These are phyloP conservation scores for Ascochyta fabae DNA, from an alignment of 2,329 filamentous ascomycete species.

Conservation along the genomic window DNA sequence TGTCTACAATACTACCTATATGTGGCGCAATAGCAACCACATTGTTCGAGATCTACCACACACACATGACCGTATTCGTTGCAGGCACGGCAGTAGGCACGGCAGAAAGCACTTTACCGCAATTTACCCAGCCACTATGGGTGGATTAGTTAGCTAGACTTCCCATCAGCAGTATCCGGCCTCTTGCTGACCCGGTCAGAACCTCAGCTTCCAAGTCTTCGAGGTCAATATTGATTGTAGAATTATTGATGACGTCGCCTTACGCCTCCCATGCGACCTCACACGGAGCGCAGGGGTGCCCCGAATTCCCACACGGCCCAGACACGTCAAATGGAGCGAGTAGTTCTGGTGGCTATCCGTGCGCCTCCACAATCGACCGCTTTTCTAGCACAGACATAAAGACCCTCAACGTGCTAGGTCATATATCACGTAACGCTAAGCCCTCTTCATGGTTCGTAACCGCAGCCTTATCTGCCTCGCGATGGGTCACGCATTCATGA, in stretches of 20 bases:
- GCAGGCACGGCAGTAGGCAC: not conserved
- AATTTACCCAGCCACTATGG: constrained; percentile 4
- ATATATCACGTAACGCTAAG: no score
- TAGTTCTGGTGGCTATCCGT: not conserved
- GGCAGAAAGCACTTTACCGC: not conserved
- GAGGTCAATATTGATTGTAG: constrained; percentile 2
- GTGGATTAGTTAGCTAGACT: not conserved
- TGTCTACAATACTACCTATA: not conserved
- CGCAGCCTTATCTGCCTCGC: no score
- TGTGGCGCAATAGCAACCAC: not conserved
- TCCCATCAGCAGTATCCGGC: constrained; percentile 1
- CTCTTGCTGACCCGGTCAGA: constrained; percentile 7
- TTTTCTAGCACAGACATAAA: no score
- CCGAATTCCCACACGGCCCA: not conserved
- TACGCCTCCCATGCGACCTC: not conserved
- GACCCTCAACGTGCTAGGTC: no score
- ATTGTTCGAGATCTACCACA: not conserved
- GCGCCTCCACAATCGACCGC: no score
- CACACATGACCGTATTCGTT: not conserved
- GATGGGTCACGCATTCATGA: no score
- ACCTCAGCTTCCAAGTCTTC: not conserved
- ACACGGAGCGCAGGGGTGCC: not conserved
- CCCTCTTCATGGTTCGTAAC: no score
- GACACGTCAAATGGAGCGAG: not conserved
- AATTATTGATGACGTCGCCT: constrained; percentile 12